Conservation (phyloP, 164 flowering plant species). For the Echeveria elegans region DNA sequence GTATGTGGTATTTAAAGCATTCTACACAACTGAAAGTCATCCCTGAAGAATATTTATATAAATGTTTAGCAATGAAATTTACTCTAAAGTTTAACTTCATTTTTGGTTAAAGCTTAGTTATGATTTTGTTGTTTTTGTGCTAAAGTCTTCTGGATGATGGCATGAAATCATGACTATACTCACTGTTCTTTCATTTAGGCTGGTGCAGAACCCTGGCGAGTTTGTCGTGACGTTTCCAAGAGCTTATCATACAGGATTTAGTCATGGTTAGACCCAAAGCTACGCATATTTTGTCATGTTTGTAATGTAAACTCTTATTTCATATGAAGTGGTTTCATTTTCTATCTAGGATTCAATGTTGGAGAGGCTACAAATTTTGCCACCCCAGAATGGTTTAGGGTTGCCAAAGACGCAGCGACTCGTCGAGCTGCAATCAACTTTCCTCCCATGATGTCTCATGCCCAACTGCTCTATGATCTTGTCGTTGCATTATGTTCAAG, state of each 20-base stretch:
- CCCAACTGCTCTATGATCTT: constrained; percentile 87
- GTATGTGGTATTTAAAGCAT: not conserved
- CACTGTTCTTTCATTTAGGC: constrained; percentile 33
- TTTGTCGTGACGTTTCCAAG: constrained; percentile 98
- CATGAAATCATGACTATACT: constrained; percentile 6
- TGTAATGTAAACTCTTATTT: constrained; percentile 2
- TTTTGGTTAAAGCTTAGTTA: not conserved
- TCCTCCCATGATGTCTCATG: constrained; percentile 97
- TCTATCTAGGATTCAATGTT: constrained; percentile 72
- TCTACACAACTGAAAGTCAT: not conserved
- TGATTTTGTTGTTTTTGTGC: not conserved
- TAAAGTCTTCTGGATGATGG: not conserved
- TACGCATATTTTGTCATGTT: not conserved
- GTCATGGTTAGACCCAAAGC: constrained; percentile 64
- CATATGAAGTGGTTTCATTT: not conserved
- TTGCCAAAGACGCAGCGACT: constrained; percentile 93
- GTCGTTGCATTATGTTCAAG: constrained; percentile 70
- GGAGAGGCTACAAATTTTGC: constrained; percentile 99
- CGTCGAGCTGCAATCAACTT: constrained; percentile 92
- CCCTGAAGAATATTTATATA: not conserved
- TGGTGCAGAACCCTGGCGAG: constrained; percentile 98
- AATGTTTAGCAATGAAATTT: not conserved
- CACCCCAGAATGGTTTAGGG: constrained; percentile 90
- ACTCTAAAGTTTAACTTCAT: not conserved
- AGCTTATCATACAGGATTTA: constrained; percentile 97